Conservation (phyloP, 164 flowering plant species). For the Berberis vulgaris region DNA sequence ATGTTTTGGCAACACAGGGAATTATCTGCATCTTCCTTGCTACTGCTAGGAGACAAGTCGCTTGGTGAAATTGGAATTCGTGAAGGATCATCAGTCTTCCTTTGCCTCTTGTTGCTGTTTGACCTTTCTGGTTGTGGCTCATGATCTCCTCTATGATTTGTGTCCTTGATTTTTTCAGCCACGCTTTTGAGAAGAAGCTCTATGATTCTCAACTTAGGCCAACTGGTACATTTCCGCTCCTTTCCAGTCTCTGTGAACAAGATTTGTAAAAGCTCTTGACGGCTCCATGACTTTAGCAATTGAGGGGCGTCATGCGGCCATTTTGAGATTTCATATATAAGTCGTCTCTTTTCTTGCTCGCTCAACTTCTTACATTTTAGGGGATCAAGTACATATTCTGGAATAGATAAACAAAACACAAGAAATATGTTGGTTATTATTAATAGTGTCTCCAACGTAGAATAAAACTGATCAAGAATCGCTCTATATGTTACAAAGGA, state of each 20-base stretch:
- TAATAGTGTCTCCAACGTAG: not conserved
- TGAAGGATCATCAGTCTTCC: conserved; percentile 56
- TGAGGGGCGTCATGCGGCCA: conserved; percentile 59
- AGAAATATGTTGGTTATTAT: not conserved
- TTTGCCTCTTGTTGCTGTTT: conserved; percentile 50
- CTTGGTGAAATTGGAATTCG: conserved; percentile 20
- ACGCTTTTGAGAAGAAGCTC: conserved; percentile 66
- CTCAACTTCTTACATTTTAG: conserved; percentile 56
- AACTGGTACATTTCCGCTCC: conserved; percentile 80
- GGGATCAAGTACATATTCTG: conserved; percentile 56
- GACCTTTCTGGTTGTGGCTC: conserved; percentile 22
- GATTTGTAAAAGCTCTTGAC: conserved; percentile 74
- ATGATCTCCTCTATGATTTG: conserved; percentile 15
- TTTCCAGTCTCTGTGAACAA: conserved; percentile 89
- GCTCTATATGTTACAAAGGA: too few species aligned
- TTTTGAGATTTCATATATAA: conserved; percentile 67
- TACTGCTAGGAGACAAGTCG: too few species aligned
- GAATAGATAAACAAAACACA: not conserved
- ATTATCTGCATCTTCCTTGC: conserved; percentile 14
- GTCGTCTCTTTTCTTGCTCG: conserved; percentile 73
- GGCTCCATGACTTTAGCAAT: conserved; percentile 72
- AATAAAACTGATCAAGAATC: not conserved
- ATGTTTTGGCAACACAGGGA: conserved; percentile 52
- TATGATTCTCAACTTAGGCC: conserved; percentile 72
- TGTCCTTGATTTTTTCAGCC: conserved; percentile 36